Evolutionary conservation across 805 yeast genomes (phyloP), one percentile per base, ranked within the genome.

Genomic region (Yamadazyma olivae): DNA sequence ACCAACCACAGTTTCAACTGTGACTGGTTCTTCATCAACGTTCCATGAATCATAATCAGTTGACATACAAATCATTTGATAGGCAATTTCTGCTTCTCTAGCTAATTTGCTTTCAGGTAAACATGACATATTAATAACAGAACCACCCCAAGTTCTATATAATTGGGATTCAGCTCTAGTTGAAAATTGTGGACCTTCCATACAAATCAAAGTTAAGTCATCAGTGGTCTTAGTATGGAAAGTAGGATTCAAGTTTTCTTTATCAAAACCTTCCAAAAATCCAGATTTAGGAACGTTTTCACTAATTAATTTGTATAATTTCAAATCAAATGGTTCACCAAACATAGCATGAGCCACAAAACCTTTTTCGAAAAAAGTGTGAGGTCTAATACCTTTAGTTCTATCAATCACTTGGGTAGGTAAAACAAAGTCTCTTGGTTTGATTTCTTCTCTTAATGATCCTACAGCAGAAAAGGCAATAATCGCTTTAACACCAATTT

Each of bases 1-100:
- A 37, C 95, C 88, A 33, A 93, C 89, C 27, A 93, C 96, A 4
- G 95, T 84, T 65, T 90, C 97, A n/a, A 93, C 98, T 6, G 98
- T 90, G 32, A 93, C 99, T 2, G 98, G 91, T 54, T 91, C 97
- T 56, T 82, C 98, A 36, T 77, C 79, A 52, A 83, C 95, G 56
- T 89, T 85, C 99, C 99, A 93, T 17, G 99, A 95, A 57, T 93
- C 99, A 64, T 93, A 93, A 61, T 93, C 99, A 3, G 99, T 93
- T 1, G 95, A 83, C 99, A 93, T 93, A 65, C 99, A 93, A 46
- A 93, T 76, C 97, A 93, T 93, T 64, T 91, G 98, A 65, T 93
- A 93, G 19, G 95, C 75, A 46, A 93, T 82, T 64, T 93, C 99
- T 30, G 98, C 96, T 66, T 93, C 99, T 55, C 95, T 79, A 3